A percentile compares a stretch with the other conserved stretches of the same genome.
These are phyloP conservation scores for Penicillium sp. DNA, from an alignment of 2,329 filamentous ascomycete species.

Conservation along the genomic window DNA sequence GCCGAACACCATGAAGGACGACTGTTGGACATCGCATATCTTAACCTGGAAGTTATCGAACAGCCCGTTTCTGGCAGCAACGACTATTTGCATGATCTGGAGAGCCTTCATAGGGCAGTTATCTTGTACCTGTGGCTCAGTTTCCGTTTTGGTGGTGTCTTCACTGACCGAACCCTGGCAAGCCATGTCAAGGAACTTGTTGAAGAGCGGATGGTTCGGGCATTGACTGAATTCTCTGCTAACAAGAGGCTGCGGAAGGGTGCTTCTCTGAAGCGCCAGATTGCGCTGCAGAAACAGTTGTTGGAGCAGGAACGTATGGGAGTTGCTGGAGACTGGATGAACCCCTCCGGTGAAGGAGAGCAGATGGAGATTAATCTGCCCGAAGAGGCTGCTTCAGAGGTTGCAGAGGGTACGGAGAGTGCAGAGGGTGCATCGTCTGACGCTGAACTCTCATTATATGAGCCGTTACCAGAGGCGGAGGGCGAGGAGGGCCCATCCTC, in stretches of 20 bases:
- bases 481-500: neutral
- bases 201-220: constrained; percentile 69
- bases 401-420: neutral
- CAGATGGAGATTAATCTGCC: constrained; percentile 15
- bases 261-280: constrained; percentile 38
- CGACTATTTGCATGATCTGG: constrained; percentile 65
- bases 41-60: constrained; percentile 74
- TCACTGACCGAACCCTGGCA: constrained; percentile 70
- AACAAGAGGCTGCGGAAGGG: constrained; percentile 42
- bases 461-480: neutral
- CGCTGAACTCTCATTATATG: neutral
- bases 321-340: constrained; percentile 19
- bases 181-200: constrained; percentile 75
- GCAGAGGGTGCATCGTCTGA: neutral
- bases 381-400: constrained; percentile 13
- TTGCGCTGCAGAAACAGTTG: constrained; percentile 37
- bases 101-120: constrained; percentile 75
- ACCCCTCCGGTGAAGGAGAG: constrained; percentile 8
- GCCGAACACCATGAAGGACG: constrained; percentile 64
- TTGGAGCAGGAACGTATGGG: constrained; percentile 27
- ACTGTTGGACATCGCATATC: constrained; percentile 66
- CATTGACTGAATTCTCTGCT: constrained; percentile 57
- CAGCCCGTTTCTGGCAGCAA: constrained; percentile 43
- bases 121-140: constrained; percentile 91
- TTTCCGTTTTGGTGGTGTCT: constrained; percentile 80